Evolutionary conservation across 2,329 filamentous ascomycete species (phyloP).

Genomic region (Aplosporella prunicola): DNA sequence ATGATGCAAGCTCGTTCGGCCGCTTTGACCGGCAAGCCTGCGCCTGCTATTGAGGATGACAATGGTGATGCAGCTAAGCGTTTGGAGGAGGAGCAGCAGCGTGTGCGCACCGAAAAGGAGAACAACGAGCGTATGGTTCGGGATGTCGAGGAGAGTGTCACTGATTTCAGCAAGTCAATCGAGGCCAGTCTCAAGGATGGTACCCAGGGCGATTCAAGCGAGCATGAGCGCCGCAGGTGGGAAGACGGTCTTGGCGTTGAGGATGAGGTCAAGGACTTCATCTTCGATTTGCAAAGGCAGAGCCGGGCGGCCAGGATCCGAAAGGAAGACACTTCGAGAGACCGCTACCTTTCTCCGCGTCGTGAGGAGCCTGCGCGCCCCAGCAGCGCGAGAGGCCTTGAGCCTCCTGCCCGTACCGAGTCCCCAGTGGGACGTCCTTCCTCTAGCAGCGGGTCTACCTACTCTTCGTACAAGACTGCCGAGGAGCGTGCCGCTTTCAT

Average conservation of each 20-base stretch:
- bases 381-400: conserved; percentile 28
- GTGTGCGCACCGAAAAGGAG: conserved; percentile 74
- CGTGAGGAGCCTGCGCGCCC: conserved; percentile 24
- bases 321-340: conserved; percentile 42
- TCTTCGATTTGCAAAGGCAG: conserved; percentile 85
- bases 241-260: conserved; percentile 94
- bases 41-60: conserved; percentile 56
- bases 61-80: conserved; percentile 72
- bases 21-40: conserved; percentile 76
- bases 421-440: conserved; percentile 47
- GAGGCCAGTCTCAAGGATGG: conserved; percentile 83
- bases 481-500: conserved; percentile 94
- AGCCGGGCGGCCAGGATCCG: conserved; percentile 66
- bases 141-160: conserved; percentile 93
- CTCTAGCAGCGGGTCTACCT: conserved; percentile 54
- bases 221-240: conserved; percentile 90
- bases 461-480: conserved; percentile 77
- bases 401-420: conserved; percentile 41
- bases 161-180: conserved; percentile 73
- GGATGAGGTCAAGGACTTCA: conserved; percentile 94
- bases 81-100: conserved; percentile 78
- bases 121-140: conserved; percentile 93
- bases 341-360: conserved; percentile 28
- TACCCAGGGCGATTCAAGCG: conserved; percentile 61
- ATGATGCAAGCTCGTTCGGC: conserved; percentile 99